Evolutionary conservation across 192 early-diverging fungal species (phyloP).

Genomic region (Coemansia furcata): DNA sequence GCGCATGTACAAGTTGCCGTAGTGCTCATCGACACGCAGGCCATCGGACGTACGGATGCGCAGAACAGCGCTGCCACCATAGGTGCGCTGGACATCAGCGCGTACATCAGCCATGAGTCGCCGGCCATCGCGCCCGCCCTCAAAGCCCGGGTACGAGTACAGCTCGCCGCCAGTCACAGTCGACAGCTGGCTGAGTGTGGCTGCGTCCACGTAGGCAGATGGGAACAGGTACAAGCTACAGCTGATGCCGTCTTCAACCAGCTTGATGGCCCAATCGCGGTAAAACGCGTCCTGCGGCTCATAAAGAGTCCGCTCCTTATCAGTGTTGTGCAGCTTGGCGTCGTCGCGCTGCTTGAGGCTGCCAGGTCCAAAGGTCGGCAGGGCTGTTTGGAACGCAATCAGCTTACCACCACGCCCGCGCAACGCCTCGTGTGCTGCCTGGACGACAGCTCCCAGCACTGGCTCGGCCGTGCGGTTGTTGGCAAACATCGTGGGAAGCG

Average conservation of each 20-base stretch:
- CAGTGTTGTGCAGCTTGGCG: constrained; percentile 82
- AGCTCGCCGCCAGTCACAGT: constrained; percentile 88
- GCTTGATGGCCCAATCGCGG: constrained; percentile 77
- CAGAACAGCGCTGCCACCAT: constrained; percentile 84
- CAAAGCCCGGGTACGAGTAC: constrained; percentile 81
- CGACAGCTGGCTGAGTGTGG: constrained; percentile 71
- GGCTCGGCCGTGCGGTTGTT: constrained; percentile 71
- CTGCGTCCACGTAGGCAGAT: constrained; percentile 82
- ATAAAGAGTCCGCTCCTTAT: constrained; percentile 87
- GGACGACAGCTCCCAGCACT: constrained; percentile 77
- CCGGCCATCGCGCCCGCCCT: constrained; percentile 65
- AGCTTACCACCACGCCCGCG: constrained; percentile 82
- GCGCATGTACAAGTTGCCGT: constrained; percentile 92
- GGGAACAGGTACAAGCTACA: constrained; percentile 94
- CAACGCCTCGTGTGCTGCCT: constrained; percentile 74
- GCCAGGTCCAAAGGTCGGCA: constrained; percentile 89
- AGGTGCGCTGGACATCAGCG: constrained; percentile 68
- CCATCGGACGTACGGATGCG: constrained; percentile 90
- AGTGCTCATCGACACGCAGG: constrained; percentile 79
- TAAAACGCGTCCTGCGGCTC: constrained; percentile 87
- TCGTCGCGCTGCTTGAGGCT: constrained; percentile 85
- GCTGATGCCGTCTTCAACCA: constrained; percentile 76
- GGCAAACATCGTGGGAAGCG: constrained; percentile 80
- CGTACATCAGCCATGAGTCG: constrained; percentile 75
- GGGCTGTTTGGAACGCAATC: constrained; percentile 80